These are phyloP conservation scores for Salisapilia sapeloensis DNA, from an alignment of 352 stramenopile genomes.

Conservation along the genomic window DNA sequence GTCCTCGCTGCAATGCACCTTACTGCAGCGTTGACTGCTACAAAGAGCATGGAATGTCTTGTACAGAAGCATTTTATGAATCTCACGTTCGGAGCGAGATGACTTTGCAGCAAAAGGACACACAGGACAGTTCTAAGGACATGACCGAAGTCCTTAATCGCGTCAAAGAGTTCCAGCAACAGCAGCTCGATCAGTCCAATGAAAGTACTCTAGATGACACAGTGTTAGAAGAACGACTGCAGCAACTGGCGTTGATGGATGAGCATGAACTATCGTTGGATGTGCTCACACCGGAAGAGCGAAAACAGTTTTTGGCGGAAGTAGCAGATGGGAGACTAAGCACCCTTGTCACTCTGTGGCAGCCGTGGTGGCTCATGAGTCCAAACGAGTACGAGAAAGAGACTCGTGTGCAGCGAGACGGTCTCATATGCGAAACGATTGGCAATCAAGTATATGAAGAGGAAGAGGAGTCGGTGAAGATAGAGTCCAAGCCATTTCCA, in stretches of 20 bases:
- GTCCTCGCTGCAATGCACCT: slow-evolving; percentile 56
- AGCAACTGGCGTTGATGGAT: slow-evolving; percentile 27
- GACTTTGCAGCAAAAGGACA: slow-evolving; percentile 10
- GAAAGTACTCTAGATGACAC: slow-evolving; percentile 10
- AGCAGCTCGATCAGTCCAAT: slow-evolving; percentile 6
- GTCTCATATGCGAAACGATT: slow-evolving; percentile 36
- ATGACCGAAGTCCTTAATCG: slow-evolving; percentile 29
- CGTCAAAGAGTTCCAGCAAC: slow-evolving; percentile 39
- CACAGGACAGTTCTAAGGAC: slow-evolving; percentile 1
- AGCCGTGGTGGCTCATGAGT: slow-evolving; percentile 48
- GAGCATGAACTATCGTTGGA: slow-evolving; percentile 37
- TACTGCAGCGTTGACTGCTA: slow-evolving; percentile 76
- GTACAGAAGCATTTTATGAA: slow-evolving; percentile 71
- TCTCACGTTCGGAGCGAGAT: slow-evolving; percentile 41
- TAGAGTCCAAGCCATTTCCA: slow-evolving; percentile 19
- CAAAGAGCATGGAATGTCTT: slow-evolving; percentile 37
- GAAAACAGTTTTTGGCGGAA: slow-evolving; percentile 34
- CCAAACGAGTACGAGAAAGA: slow-evolving; percentile 27
- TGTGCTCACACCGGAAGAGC: slow-evolving; percentile 33
- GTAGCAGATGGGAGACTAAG: slow-evolving; percentile 44
- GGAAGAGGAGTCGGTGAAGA: slow-evolving; percentile 6
- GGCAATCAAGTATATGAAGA: slow-evolving; percentile 1
- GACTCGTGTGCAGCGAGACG: slow-evolving; percentile 14
- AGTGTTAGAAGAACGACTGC: slow-evolving; percentile 15
- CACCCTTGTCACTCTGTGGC: slow-evolving; percentile 43